These are phyloP conservation scores for Chlorociboria aeruginascens DNA, from an alignment of 495 filamentous ascomycete genomes.

Conservation along the genomic window DNA sequence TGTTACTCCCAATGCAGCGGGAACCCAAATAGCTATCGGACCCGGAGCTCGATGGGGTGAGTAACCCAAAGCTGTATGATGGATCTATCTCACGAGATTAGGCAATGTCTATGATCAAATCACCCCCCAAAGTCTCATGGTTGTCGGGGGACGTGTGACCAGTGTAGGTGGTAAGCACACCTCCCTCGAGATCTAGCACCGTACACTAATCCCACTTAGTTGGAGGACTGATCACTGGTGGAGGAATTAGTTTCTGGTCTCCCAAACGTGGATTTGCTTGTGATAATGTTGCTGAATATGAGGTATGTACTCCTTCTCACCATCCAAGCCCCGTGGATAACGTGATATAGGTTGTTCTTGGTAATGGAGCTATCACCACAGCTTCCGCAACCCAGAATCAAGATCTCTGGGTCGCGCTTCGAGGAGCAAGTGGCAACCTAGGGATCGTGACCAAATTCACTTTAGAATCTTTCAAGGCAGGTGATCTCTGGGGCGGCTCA, in stretches of 20 bases:
- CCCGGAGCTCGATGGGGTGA: not conserved
- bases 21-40: not conserved
- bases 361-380: conserved; percentile 32
- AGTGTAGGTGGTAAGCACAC: too few relatives aligned
- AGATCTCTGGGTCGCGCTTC: conserved; percentile 41
- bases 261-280: conserved; percentile 28
- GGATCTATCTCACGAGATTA: too few relatives aligned
- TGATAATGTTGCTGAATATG: conserved; percentile 29
- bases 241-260: not conserved
- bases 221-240: too few relatives aligned
- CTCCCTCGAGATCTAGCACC: too few relatives aligned
- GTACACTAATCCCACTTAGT: too few relatives aligned
- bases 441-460: conserved; percentile 41
- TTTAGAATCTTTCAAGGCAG: conserved; percentile 1
- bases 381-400: conserved; percentile 28
- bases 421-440: conserved; percentile 41
- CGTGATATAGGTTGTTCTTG: conserved; percentile 30
- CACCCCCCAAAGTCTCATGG: too few relatives aligned
- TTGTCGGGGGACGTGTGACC: too few relatives aligned
- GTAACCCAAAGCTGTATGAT: too few relatives aligned
- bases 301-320: conserved; percentile 9
- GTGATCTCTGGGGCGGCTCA: conserved; percentile 2
- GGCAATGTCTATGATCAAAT: too few relatives aligned
- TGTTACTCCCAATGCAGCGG: not conserved
- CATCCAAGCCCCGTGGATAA: not conserved